These are phyloP conservation scores for Phoma herbarum DNA, from an alignment of 2,329 filamentous ascomycete genomes.

Conservation along the genomic window DNA sequence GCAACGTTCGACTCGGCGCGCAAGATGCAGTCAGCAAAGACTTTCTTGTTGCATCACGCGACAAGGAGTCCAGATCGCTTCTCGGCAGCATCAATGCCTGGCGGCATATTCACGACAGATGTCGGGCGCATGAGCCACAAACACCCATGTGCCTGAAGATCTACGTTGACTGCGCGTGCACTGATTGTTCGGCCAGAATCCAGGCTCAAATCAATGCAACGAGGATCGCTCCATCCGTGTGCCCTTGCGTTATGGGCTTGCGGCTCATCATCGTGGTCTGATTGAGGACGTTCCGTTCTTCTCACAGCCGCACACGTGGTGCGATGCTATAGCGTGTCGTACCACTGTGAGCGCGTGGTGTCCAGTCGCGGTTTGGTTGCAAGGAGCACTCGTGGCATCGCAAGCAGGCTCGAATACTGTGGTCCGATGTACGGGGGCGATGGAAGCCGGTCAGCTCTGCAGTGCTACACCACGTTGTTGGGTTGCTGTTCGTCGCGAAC, in stretches of 20 bases:
- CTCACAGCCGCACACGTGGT: not conserved
- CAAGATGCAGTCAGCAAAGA: conserved; percentile 1
- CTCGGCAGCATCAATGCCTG: not conserved
- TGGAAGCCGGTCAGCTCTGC: not conserved
- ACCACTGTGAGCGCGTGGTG: not conserved
- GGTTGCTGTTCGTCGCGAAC: not conserved
- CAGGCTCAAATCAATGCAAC: too few relatives aligned
- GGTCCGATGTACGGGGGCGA: not conserved
- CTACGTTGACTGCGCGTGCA: too few relatives aligned
- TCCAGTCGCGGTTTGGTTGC: not conserved
- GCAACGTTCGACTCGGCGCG: not conserved
- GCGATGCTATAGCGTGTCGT: not conserved
- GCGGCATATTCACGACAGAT: not conserved
- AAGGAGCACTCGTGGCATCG: not conserved
- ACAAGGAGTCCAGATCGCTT: not conserved
- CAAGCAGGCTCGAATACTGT: not conserved
- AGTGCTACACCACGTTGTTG: not conserved
- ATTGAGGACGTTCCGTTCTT: too few relatives aligned
- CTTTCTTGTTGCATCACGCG: not conserved
- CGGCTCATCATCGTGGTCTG: too few relatives aligned
- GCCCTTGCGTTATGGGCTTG: too few relatives aligned
- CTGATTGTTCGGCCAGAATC: too few relatives aligned
- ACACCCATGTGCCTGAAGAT: too few relatives aligned
- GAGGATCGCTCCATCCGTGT: too few relatives aligned
- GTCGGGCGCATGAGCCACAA: not conserved